Conservation (phyloP, 768 basidiomycete genomes). For the Amanita inopinata region DNA sequence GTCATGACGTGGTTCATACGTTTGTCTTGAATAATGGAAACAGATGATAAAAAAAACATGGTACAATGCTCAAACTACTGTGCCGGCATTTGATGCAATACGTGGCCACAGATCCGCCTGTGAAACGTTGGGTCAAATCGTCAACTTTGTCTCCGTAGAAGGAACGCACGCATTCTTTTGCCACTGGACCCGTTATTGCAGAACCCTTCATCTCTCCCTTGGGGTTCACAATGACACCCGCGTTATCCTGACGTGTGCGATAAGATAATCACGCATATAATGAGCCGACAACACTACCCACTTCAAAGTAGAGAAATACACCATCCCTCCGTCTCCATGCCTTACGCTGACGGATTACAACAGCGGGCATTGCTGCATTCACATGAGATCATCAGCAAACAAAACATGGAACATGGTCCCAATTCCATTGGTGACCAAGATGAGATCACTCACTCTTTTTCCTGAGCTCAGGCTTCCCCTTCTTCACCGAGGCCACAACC, state of each 20-base stretch:
- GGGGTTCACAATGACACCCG: constrained; percentile 95
- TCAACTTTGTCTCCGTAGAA: background rate
- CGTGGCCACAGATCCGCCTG: constrained; percentile 98
- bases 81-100: constrained; percentile 98
- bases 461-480: constrained; percentile 98
- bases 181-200: constrained; percentile 92
- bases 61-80: constrained; percentile 69
- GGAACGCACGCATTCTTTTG: constrained; percentile 93
- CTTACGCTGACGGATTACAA: constrained; percentile 96
- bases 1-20: too few species aligned
- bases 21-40: background rate
- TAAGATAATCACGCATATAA: background rate
- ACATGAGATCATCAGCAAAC: constrained; percentile 12
- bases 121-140: constrained; percentile 5
- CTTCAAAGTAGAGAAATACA: constrained; percentile 98
- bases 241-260: constrained; percentile 69
- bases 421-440: too few species aligned
- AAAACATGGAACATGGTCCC: too few species aligned
- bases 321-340: constrained; percentile 97
- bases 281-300: constrained; percentile 20
- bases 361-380: constrained; percentile 82
- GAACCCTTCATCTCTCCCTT: constrained; percentile 99
- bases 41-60: background rate
- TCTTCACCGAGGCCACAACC: constrained; percentile 97
- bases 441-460: constrained; percentile 81